A percentile compares a stretch with the other conserved stretches of the same genome.
Evolutionary conservation across 768 basidiomycete genomes (phyloP).

Genomic region (Cyclocybe cylindracea): DNA sequence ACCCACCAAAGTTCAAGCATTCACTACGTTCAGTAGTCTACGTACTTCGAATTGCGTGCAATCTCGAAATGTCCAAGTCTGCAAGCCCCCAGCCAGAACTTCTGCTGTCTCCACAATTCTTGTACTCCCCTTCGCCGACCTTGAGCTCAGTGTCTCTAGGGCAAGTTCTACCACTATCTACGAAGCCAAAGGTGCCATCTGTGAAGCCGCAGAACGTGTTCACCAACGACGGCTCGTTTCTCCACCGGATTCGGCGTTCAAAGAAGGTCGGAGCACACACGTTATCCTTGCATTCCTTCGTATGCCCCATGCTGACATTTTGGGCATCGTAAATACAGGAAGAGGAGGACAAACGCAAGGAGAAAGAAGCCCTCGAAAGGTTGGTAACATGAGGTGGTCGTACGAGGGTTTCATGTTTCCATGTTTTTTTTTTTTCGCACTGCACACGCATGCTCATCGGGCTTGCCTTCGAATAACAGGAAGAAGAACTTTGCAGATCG

Average conservation of each 20-base stretch:
- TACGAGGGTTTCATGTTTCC: conserved; percentile 1
- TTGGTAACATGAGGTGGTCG: conserved; percentile 20
- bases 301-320: conserved; percentile 5
- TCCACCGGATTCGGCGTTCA: conserved; percentile 60
- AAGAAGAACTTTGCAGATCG: conserved; percentile 62
- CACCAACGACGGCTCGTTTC: conserved; percentile 69
- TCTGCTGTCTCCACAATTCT: no score
- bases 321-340: conserved; percentile 36
- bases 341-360: conserved; percentile 58
- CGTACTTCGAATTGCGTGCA: no score
- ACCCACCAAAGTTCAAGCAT: no score
- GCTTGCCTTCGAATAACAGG: conserved; percentile 30
- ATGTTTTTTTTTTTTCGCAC: background rate
- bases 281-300: background rate
- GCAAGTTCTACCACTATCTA: background rate
- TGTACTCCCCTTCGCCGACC: no score
- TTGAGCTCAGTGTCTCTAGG: no score
- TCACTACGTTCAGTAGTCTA: no score
- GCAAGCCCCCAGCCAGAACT: no score
- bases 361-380: conserved; percentile 53
- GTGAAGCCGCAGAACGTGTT: conserved; percentile 53
- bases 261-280: conserved; percentile 44
- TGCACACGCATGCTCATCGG: background rate
- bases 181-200: conserved; percentile 37
- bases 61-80: no score